phyloP scores from a whole-genome alignment of 495 filamentous ascomycete genomes.

The Penicillium samsonianum region DNA sequence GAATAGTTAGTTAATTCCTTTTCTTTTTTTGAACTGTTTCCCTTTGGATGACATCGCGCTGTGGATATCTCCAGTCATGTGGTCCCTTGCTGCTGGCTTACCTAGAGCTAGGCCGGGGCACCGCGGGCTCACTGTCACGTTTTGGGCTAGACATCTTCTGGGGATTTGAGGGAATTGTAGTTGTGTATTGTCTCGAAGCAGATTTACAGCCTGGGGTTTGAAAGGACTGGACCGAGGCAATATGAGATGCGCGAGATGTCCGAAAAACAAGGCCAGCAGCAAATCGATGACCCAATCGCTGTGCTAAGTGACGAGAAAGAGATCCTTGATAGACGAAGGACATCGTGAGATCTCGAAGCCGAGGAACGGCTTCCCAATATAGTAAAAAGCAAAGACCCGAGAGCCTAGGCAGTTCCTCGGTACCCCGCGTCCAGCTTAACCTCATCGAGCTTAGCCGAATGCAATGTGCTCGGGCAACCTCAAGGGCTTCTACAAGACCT shows the following conservation, averaged over 20 bases:
- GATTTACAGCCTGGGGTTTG: neutral
- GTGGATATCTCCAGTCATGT: neutral
- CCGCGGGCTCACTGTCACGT: constrained; percentile 25
- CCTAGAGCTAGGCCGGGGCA: constrained; percentile 43
- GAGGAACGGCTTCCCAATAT: constrained; percentile 7
- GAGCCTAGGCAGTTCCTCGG: constrained; percentile 32
- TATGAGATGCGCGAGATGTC: neutral
- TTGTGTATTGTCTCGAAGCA: constrained; percentile 14
- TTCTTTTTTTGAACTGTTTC: neutral
- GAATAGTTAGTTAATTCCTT: constrained; percentile 10
- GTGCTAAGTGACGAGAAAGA: constrained; percentile 12
- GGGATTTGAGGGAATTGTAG: constrained; percentile 3
- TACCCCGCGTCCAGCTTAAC: constrained; percentile 31
- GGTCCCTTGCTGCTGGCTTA: constrained; percentile 4
- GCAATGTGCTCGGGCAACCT: constrained; percentile 17
- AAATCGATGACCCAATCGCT: neutral
- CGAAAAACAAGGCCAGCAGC: neutral
- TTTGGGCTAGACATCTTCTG: constrained; percentile 27
- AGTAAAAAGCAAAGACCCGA: constrained; percentile 20
- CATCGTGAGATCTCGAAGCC: constrained; percentile 15
- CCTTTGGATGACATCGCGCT: neutral
- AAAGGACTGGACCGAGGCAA: neutral
- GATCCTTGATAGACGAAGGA: constrained; percentile 8
- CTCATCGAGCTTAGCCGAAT: constrained; percentile 23
- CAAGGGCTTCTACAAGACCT: neutral